Base-by-base conservation (phyloP, 371 early-diverging fungal species). In the Syncephalastrum sp. region DNA sequence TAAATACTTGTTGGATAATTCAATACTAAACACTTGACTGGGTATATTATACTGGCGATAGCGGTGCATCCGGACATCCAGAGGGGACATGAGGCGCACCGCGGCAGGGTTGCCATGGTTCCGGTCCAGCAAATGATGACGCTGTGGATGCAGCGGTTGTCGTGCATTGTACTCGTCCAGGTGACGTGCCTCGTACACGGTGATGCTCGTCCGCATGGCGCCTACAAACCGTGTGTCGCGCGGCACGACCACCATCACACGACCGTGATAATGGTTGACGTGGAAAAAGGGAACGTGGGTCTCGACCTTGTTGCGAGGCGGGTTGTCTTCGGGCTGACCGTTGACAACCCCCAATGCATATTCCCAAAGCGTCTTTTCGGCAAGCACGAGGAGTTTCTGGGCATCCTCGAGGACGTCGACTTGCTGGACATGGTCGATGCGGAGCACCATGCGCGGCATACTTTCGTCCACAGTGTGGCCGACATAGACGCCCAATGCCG, bases 401-500 rank as follows among this genome's bases (percentile, higher is more conserved):
- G 66, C 64, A 7, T 56, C 53, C 50, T 75, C 75, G 24, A 79
- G 57, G 13, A 67, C 72, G 13, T 68, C 62, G 3, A 75, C 54
- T 42, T 75, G 79, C 0, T 67, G 68, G n/a, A 69, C 76, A 25
- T 65, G 63, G 12, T 57, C 56, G 17, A 79, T 52, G 13, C 63
- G 52, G 4, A 79, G 61, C 25, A 73, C 64, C 51, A 68, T 65
- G 24, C 66, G 69, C 4, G 70, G 69, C 4, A 63, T 50, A 42
- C 61, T 61, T 12, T 54, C 48, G 4, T 54, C 60, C 15, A 58
- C 59, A 6, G 62, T 67, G 45, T 73, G 69, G 7, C 74, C 79
- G 3, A 74, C 75, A 53, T 73, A 78, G 17, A 78, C 70, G 8
- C 79, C 79, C 21, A 65, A 62, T 15, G 73, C 70, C 5, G 75